A percentile compares a stretch with the other conserved stretches of the same genome.
Conservation (phyloP, 73 alveolate genomes). For the Paramecium tetraurelia region DNA sequence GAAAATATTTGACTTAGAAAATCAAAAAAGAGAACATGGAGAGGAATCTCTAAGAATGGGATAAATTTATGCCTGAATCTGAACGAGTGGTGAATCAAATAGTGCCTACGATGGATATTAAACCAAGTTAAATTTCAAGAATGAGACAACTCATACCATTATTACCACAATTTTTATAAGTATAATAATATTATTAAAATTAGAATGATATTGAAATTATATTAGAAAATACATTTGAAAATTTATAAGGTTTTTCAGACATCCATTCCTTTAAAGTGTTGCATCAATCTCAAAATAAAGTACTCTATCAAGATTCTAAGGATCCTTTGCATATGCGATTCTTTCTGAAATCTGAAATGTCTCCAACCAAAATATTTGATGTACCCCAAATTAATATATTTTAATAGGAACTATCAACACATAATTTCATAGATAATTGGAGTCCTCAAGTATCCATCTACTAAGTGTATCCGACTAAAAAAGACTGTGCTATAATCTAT, state of each 20-base stretch:
- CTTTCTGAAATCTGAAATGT: neutral
- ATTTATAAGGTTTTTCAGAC: neutral
- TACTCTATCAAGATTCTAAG: neutral
- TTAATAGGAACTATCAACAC: neutral
- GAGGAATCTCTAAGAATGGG: constrained; percentile 11
- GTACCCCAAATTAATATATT: neutral
- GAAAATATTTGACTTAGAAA: neutral
- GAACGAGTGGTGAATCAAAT: neutral
- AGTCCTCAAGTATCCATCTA: neutral
- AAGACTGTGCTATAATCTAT: neutral
- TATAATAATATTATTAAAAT: neutral
- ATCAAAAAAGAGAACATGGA: neutral
- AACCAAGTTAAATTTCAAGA: neutral
- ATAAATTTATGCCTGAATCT: neutral
- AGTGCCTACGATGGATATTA: neutral
- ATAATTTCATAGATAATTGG: neutral
- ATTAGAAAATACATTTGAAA: neutral
- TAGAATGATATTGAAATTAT: constrained; percentile 24
- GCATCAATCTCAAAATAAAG: neutral
- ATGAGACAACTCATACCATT: neutral
- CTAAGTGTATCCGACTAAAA: neutral
- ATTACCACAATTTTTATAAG: neutral
- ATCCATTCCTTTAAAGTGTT: neutral
- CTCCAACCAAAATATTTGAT: neutral
- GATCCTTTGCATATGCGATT: constrained; percentile 33